Evolutionary conservation across 305 asterid species (phyloP), one percentile per base, ranked within the genome.

Genomic region (Rubia peregrina): DNA sequence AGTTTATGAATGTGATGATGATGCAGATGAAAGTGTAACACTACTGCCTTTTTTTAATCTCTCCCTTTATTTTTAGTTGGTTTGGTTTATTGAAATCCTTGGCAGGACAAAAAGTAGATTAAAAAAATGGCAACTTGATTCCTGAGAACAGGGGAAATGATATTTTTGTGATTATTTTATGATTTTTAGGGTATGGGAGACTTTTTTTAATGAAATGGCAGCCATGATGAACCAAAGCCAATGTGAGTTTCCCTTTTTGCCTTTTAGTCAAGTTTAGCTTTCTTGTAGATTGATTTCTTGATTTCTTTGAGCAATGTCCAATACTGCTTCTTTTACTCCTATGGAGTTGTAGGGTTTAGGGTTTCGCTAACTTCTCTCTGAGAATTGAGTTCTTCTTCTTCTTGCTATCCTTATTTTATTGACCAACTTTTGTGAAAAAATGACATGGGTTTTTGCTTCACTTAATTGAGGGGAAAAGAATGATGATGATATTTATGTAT

Each of bases 121-220:
- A 7, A 3, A 56, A 56, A 56, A 21, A 22, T 59, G 64, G 7
- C 38, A 59, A 59, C 64, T 59, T 59, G 17, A 26, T 26, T 21
- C 33, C 62, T 56, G 16, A 59, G 64, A 59, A 59, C 40, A 59
- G 64, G 64, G 40, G 40, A 59, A 22, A 8, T 59, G 62, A 56
- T 0, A 33, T 59, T 59, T 26, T 4, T 22, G 6, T 57, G 62
- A 57, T 30, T 62, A 11, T 33, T 41, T 9, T 6, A 14, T 62
- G 19, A 1, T 61, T 26, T 61, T 56, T 84, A 92, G 98, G 98
- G 97, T 22, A 90, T 92, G 98, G 96, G 93, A 7, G 96, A 86
- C 3, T n/a, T 92, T 90, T 80, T 73, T 92, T 84, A 82, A 83
- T 65, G 98, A 92, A 82, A 92, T 92, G 98, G 88, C 82, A 24